Evolutionary conservation across 768 basidiomycete genomes (phyloP).

Genomic region (Lanmaoa rubissima): DNA sequence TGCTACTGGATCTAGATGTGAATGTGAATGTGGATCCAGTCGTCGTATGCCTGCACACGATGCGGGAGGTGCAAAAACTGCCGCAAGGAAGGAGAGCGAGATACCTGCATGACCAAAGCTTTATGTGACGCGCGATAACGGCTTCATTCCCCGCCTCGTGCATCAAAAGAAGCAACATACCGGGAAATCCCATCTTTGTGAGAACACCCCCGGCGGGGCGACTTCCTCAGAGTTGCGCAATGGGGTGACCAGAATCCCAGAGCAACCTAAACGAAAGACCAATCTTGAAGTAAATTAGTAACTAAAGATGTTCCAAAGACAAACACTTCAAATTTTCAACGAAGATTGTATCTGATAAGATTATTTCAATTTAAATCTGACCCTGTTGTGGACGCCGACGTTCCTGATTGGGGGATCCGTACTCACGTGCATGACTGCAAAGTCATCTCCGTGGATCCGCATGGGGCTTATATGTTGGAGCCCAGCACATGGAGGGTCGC

Average conservation of each 20-base stretch:
- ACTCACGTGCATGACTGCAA: constrained; percentile 5
- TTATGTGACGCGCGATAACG: constrained; percentile 24
- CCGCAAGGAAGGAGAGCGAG: constrained; percentile 7
- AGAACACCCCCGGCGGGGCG: constrained; percentile 10
- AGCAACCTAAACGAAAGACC: not conserved
- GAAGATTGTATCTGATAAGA: not conserved
- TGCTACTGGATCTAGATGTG: not conserved
- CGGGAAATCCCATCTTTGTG: constrained; percentile 23
- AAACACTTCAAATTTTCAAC: not conserved
- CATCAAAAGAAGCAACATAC: constrained; percentile 27
- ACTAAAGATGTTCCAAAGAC: not conserved
- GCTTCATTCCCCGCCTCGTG: constrained; percentile 16
- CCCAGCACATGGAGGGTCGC: not conserved
- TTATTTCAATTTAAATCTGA: not conserved
- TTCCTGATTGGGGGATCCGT: not conserved
- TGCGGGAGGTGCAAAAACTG: constrained; percentile 11
- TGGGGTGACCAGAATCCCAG: not conserved
- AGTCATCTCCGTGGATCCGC: constrained; percentile 27
- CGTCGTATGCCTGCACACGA: constrained; percentile 26
- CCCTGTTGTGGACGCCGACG: not conserved
- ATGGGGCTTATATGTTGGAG: not conserved
- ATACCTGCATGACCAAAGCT: constrained; percentile 7
- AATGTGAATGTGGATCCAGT: constrained; percentile 11
- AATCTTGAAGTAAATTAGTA: not conserved
- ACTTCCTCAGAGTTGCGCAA: constrained; percentile 1